phyloP scores from a whole-genome alignment of 176 grass and related monocot genomes.

The Zoysia japonica region DNA sequence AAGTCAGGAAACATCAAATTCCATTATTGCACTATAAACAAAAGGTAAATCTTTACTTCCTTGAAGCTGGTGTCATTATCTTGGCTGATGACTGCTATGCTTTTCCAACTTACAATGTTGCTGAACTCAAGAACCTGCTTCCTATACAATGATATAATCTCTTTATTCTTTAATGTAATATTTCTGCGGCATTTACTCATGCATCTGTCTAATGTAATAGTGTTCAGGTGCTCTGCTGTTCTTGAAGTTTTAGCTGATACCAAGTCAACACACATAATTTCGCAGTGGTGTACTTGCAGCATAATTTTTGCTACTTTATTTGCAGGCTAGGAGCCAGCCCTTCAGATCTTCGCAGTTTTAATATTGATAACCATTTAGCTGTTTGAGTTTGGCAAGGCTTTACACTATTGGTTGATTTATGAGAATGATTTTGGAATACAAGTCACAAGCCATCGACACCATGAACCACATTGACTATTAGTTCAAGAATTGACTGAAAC shows the following conservation, averaged over 20 bases:
- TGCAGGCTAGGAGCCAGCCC: conserved; percentile 74
- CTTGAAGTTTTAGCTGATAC: not conserved
- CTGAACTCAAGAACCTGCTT: conserved; percentile 4
- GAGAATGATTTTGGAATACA: not conserved
- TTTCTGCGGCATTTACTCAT: not conserved
- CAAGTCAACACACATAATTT: not conserved
- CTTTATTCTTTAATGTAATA: not conserved
- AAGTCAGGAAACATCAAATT: conserved; percentile 75
- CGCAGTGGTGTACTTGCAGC: not conserved
- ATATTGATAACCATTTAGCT: conserved; percentile 70
- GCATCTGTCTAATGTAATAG: not conserved
- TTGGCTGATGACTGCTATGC: not conserved
- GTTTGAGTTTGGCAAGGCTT: conserved; percentile 44
- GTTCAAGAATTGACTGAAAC: not conserved
- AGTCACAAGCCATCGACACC: not conserved
- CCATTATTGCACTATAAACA: conserved; percentile 98
- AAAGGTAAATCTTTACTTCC: conserved; percentile 55
- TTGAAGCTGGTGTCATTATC: not conserved
- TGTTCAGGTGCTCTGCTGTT: conserved; percentile 3
- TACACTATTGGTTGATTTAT: not conserved
- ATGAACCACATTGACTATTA: not conserved
- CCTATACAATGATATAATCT: not conserved
- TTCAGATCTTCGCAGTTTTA: conserved; percentile 81
- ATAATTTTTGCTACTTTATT: conserved; percentile 25
- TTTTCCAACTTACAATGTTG: not conserved